These are phyloP conservation scores for Phylloporus rhodoxanthus DNA, from an alignment of 768 basidiomycete species.

Conservation along the genomic window DNA sequence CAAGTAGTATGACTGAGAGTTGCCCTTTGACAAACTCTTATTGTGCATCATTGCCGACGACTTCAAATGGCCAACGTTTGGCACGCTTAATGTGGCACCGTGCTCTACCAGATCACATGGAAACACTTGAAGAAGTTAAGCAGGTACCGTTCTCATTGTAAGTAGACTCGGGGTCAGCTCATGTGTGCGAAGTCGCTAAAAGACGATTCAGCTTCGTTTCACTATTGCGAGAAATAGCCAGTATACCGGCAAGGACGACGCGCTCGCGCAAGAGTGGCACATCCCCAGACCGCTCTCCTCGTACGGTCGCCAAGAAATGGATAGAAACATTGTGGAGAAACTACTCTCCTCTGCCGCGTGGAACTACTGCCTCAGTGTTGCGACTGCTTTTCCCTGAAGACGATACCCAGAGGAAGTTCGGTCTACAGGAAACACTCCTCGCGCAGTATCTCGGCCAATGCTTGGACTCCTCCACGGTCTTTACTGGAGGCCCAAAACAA, in stretches of 20 bases:
- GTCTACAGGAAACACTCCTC: conserved; percentile 63
- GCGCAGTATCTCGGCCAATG: conserved; percentile 45
- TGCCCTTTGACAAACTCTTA: too few species aligned
- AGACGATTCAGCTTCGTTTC: conserved; percentile 40
- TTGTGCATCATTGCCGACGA: too few species aligned
- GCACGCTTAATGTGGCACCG: background rate
- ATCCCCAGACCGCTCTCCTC: conserved; percentile 29
- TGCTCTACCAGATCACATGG: conserved; percentile 3
- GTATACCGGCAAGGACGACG: conserved; percentile 19
- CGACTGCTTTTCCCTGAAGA: conserved; percentile 83
- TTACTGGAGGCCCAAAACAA: conserved; percentile 19
- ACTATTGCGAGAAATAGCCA: conserved; percentile 42
- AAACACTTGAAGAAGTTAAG: conserved; percentile 6
- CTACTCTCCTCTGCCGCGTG: conserved; percentile 44
- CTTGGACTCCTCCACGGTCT: conserved; percentile 36
- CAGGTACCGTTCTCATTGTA: conserved; percentile 42
- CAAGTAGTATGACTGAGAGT: too few species aligned
- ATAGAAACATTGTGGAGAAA: conserved; percentile 34
- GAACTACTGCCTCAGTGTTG: conserved; percentile 58
- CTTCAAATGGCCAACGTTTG: too few species aligned
- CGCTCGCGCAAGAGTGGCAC: conserved; percentile 7
- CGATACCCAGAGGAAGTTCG: conserved; percentile 63
- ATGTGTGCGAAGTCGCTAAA: background rate
- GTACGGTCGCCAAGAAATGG: conserved; percentile 43
- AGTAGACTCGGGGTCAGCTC: conserved; percentile 14